Conservation (phyloP, 306 rosid species). For the Prinsepia uniflora region DNA sequence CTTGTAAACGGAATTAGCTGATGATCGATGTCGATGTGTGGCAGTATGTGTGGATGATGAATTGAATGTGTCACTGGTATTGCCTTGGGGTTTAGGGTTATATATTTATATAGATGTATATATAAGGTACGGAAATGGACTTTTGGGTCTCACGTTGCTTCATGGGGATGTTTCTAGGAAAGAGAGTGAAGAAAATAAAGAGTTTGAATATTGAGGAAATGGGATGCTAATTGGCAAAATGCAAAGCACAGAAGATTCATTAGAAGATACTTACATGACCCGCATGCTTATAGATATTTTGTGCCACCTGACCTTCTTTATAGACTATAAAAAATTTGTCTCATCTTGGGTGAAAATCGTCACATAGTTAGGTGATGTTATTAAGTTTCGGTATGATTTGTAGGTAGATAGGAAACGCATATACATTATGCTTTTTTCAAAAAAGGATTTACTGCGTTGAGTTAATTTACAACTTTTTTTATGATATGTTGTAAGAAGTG, state of each 20-base stretch:
- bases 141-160: background rate
- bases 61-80: background rate
- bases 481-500: too few relatives aligned
- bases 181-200: background rate
- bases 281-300: conserved; percentile 1
- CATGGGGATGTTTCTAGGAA: conserved; percentile 10
- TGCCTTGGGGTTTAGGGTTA: background rate
- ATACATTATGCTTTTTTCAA: too few relatives aligned
- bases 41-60: too few relatives aligned
- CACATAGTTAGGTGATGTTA: too few relatives aligned
- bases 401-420: too few relatives aligned
- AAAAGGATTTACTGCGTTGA: too few relatives aligned
- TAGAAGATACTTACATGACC: background rate
- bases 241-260: background rate
- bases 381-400: too few relatives aligned
- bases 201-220: background rate
- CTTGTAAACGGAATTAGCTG: background rate
- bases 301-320: background rate
- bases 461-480: too few relatives aligned
- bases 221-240: background rate
- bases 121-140: background rate
- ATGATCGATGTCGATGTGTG: background rate
- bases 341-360: too few relatives aligned
- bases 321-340: too few relatives aligned
- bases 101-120: background rate